Evolutionary conservation across 192 early-diverging fungal species (phyloP).

Genomic region (Coemansia umbellata): DNA sequence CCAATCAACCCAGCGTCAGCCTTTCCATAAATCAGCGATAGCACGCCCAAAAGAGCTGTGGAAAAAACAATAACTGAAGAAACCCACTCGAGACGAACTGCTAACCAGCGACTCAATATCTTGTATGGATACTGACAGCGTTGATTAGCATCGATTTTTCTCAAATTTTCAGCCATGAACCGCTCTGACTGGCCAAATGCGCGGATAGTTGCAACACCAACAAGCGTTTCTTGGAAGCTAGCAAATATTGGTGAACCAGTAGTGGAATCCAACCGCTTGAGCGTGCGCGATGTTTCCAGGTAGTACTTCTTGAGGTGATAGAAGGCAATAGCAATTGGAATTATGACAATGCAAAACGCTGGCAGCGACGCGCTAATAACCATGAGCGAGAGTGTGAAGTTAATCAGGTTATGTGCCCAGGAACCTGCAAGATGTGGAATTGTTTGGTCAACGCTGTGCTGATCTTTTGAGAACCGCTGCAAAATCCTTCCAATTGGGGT

Average conservation of each 20-base stretch:
- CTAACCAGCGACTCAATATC: conserved; percentile 64
- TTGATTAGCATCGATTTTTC: conserved; percentile 72
- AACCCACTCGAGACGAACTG: conserved; percentile 76
- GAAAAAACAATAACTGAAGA: conserved; percentile 76
- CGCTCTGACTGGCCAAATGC: conserved; percentile 57
- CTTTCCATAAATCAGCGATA: conserved; percentile 56
- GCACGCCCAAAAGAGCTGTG: conserved; percentile 67
- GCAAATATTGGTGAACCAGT: conserved; percentile 70
- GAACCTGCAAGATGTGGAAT: conserved; percentile 56
- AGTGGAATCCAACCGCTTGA: conserved; percentile 76
- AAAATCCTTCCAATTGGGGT: conserved; percentile 85
- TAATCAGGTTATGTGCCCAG: conserved; percentile 48
- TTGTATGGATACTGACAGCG: conserved; percentile 75
- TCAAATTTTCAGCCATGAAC: conserved; percentile 67
- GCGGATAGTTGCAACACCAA: conserved; percentile 63
- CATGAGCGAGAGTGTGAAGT: conserved; percentile 47
- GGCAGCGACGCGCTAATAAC: conserved; percentile 53
- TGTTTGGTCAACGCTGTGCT: conserved; percentile 73
- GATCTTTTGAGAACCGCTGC: conserved; percentile 89
- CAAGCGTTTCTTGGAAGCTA: conserved; percentile 57
- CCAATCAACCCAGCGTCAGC: conserved; percentile 68
- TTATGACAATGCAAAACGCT: conserved; percentile 49
- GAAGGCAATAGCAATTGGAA: conserved; percentile 53
- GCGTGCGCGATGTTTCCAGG: conserved; percentile 66
- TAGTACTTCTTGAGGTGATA: conserved; percentile 57